Conservation (phyloP, 2,329 filamentous ascomycete species). For the Annulohypoxylon truncatum region DNA sequence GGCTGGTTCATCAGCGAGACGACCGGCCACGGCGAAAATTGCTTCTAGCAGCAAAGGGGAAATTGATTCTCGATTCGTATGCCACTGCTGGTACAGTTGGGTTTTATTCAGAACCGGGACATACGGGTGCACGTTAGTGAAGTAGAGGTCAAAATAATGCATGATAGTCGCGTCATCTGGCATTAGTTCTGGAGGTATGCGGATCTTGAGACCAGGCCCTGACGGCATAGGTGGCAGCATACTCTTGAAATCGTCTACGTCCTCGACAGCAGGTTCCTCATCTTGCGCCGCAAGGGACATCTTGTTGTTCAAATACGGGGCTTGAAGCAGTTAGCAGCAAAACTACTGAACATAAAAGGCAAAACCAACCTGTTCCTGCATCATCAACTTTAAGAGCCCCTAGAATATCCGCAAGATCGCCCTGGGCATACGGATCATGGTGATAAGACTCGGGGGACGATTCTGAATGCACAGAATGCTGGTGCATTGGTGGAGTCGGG, state of each 20-base stretch:
- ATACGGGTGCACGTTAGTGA: slow-evolving; percentile 90
- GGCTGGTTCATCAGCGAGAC: slow-evolving; percentile 83
- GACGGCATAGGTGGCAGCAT: slow-evolving; percentile 74
- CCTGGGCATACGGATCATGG: slow-evolving; percentile 73
- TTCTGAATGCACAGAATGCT: slow-evolving; percentile 52
- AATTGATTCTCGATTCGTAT: slow-evolving; percentile 81
- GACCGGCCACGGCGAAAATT: slow-evolving; percentile 88
- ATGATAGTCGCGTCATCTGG: slow-evolving; percentile 84
- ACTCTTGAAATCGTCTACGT: slow-evolving; percentile 78
- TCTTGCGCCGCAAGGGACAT: slow-evolving; percentile 58
- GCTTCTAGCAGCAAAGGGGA: slow-evolving; percentile 91
- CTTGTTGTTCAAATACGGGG: slow-evolving; percentile 84
- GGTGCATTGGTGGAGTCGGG: slow-evolving; percentile 64
- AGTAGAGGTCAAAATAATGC: slow-evolving; percentile 91
- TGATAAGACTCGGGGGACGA: slow-evolving; percentile 65
- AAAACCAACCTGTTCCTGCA: slow-evolving; percentile 78
- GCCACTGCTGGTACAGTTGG: slow-evolving; percentile 91
- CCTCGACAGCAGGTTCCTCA: slow-evolving; percentile 74
- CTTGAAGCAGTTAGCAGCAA: slow-evolving; percentile 56
- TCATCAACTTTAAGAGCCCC: slow-evolving; percentile 90
- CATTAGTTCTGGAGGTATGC: slow-evolving; percentile 94
- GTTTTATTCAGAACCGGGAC: slow-evolving; percentile 87
- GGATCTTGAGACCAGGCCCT: slow-evolving; percentile 79
- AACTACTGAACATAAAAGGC: slow-evolving; percentile 30
- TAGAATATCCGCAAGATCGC: slow-evolving; percentile 81